Conservation (phyloP, 768 basidiomycete species). For the Podaxis carcinomalis region DNA sequence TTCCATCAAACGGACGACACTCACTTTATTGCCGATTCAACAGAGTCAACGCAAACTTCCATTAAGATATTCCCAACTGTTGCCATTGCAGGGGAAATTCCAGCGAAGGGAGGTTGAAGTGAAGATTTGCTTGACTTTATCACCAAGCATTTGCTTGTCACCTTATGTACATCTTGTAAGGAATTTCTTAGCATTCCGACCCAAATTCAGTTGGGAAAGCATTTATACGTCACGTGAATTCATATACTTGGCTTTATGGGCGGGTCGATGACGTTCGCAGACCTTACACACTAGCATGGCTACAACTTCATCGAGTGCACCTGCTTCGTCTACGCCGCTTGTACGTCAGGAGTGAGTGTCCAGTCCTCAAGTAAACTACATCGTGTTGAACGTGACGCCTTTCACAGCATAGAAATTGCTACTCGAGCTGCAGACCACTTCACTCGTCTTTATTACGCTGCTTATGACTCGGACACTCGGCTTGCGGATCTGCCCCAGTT, state of each 20-base stretch:
- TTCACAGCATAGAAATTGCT: constrained; percentile 73
- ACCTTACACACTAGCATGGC: not conserved
- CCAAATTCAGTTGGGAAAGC: not conserved
- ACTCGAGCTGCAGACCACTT: constrained; percentile 82
- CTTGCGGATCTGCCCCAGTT: constrained; percentile 75
- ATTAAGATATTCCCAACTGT: constrained; percentile 15
- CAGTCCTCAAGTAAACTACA: not conserved
- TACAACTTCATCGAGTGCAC: not conserved
- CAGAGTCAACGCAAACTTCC: constrained; percentile 24
- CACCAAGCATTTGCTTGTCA: not conserved
- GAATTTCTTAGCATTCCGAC: constrained; percentile 1
- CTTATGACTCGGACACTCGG: constrained; percentile 79
- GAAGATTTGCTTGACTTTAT: not conserved
- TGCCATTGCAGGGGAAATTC: constrained; percentile 1
- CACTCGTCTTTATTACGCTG: constrained; percentile 74
- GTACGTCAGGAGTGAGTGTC: constrained; percentile 9
- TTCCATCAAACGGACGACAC: constrained; percentile 3
- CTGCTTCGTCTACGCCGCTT: not conserved
- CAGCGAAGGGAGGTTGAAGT: not conserved
- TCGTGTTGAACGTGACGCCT: not conserved
- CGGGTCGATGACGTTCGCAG: not conserved
- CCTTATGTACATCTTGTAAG: not conserved
- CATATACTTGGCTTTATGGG: not conserved
- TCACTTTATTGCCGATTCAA: constrained; percentile 23
- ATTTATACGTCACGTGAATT: not conserved